Conservation (phyloP, 202 grass and related monocot genomes). For the Carex arenaria region DNA sequence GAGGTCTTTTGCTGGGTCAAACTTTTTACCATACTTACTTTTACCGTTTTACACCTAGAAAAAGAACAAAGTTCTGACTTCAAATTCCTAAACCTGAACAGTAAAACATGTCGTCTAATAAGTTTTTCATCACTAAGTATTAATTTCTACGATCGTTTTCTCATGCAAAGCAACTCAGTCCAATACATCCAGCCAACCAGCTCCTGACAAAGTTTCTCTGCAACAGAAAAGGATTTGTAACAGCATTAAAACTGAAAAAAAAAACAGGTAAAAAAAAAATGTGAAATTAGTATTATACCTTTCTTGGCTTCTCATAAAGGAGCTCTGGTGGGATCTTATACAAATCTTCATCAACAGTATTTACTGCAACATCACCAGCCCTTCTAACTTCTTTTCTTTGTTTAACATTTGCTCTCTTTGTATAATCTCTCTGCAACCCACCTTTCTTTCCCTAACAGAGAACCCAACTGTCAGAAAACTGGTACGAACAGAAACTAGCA, state of each 20-base stretch:
- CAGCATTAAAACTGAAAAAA: not conserved
- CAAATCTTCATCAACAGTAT: slow-evolving; percentile 51
- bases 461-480: not conserved
- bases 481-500: not conserved
- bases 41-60: not conserved
- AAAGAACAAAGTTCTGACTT: not conserved
- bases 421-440: slow-evolving; percentile 25
- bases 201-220: slow-evolving; percentile 56
- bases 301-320: slow-evolving; percentile 36
- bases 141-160: not conserved
- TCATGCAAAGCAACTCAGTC: slow-evolving; percentile 37
- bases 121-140: not conserved
- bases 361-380: not conserved
- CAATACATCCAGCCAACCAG: slow-evolving; percentile 60
- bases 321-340: slow-evolving; percentile 61
- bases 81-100: slow-evolving; percentile 10
- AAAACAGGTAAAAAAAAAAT: not conserved
- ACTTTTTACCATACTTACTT: slow-evolving; percentile 11
- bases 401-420: not conserved
- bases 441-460: slow-evolving; percentile 40
- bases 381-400: not conserved
- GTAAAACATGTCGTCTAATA: not conserved
- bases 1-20: not conserved
- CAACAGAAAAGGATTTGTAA: not conserved
- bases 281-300: slow-evolving; percentile 26